A percentile compares a stretch with the other conserved stretches of the same genome.
Evolutionary conservation across 371 early-diverging fungal species (phyloP).

Genomic region (Fennellomyces sp.): DNA sequence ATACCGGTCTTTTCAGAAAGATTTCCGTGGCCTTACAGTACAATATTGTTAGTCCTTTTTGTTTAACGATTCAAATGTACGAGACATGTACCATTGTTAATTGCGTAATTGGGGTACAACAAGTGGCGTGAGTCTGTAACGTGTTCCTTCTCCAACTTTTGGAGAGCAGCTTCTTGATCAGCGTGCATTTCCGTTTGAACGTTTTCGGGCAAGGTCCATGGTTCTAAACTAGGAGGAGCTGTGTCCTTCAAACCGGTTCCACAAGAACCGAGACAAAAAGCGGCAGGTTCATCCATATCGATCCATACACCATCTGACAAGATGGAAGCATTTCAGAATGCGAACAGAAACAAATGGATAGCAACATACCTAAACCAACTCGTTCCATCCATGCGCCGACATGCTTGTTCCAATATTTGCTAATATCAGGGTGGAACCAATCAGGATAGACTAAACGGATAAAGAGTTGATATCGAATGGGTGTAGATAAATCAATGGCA

Average conservation of each 20-base stretch:
- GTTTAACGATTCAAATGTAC: background rate
- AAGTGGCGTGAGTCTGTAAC: slow-evolving; percentile 28
- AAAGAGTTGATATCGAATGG: slow-evolving; percentile 28
- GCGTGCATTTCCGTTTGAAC: slow-evolving; percentile 10
- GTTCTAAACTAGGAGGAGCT: slow-evolving; percentile 18
- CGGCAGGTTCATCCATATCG: slow-evolving; percentile 76
- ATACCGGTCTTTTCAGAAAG: slow-evolving; percentile 60
- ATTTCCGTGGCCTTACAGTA: slow-evolving; percentile 24
- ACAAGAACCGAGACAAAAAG: slow-evolving; percentile 45
- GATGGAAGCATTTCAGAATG: too few species aligned
- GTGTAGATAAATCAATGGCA: too few species aligned
- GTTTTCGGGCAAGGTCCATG: slow-evolving; percentile 18
- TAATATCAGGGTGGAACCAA: slow-evolving; percentile 25
- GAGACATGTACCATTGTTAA: slow-evolving; percentile 19
- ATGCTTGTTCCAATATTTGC: slow-evolving; percentile 17
- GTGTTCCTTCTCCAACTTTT: background rate
- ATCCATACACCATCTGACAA: slow-evolving; percentile 54
- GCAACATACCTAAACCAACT: slow-evolving; percentile 2
- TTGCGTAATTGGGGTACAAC: slow-evolving; percentile 39
- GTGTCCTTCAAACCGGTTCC: background rate
- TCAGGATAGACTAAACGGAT: slow-evolving; percentile 16
- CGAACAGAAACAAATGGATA: background rate
- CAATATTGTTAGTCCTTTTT: background rate
- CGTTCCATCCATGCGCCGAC: slow-evolving; percentile 17
- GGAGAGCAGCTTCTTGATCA: background rate